These are phyloP conservation scores for Hanseniaspora lachancei DNA, from an alignment of 805 yeast genomes.

Conservation along the genomic window DNA sequence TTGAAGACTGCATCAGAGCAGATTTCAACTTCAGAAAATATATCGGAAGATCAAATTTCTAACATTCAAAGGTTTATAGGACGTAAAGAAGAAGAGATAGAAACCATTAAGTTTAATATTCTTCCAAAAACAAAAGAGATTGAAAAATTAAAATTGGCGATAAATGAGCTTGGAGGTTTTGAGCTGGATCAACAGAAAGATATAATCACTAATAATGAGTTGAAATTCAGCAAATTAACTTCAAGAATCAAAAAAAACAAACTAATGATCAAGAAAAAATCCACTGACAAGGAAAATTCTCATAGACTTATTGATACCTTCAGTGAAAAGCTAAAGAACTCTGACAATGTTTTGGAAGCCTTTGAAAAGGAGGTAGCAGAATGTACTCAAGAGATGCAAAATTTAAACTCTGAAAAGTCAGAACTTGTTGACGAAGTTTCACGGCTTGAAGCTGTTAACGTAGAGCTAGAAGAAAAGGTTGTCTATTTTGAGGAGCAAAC, in stretches of 20 bases:
- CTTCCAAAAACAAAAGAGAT: conserved; percentile 38
- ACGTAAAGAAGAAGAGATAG: conserved; percentile 29
- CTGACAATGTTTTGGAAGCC: conserved; percentile 36
- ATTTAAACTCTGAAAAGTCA: conserved; percentile 21
- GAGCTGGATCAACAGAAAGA: conserved; percentile 66
- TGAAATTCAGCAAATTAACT: conserved; percentile 47
- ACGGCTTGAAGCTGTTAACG: background rate
- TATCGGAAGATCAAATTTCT: conserved; percentile 12
- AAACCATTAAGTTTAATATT: conserved; percentile 35
- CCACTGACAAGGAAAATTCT: conserved; percentile 48
- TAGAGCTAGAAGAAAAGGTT: background rate
- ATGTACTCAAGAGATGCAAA: conserved; percentile 16
- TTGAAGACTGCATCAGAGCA: conserved; percentile 29
- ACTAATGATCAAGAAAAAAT: conserved; percentile 44
- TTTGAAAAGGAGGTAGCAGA: background rate
- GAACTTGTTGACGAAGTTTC: background rate
- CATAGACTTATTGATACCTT: conserved; percentile 13
- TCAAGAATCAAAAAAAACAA: conserved; percentile 47
- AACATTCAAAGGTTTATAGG: conserved; percentile 16
- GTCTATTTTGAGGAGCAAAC: background rate
- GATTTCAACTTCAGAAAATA: conserved; percentile 27
- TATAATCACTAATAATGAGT: conserved; percentile 62
- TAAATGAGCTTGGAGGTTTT: conserved; percentile 87
- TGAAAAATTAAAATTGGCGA: conserved; percentile 51
- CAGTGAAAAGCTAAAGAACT: conserved; percentile 32